Evolutionary conservation across 768 basidiomycete species (phyloP).

Genomic region (Tylopilus sp.): DNA sequence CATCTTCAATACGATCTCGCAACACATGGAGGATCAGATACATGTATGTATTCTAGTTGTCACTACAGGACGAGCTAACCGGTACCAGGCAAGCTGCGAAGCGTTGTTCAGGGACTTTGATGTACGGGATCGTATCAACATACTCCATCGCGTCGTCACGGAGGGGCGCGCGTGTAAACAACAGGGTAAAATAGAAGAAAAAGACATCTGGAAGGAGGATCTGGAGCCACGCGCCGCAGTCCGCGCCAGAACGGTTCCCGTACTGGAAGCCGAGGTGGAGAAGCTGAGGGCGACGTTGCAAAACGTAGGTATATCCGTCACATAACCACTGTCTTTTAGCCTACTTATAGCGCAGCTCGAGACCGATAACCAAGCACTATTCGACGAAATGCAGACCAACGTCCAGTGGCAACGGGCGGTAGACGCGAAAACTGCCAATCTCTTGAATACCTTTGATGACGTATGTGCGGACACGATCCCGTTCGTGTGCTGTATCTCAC

Average conservation of each 20-base stretch:
- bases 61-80: background rate
- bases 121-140: conserved; percentile 67
- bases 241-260: conserved; percentile 59
- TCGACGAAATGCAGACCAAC: conserved; percentile 48
- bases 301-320: conserved; percentile 27
- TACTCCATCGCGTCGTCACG: conserved; percentile 62
- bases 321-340: background rate
- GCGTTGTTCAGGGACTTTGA: conserved; percentile 66
- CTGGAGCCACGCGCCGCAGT: conserved; percentile 62
- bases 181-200: conserved; percentile 38
- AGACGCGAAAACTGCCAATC: conserved; percentile 42
- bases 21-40: conserved; percentile 68
- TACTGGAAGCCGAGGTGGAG: conserved; percentile 45
- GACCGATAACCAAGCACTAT: conserved; percentile 48
- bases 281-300: conserved; percentile 36
- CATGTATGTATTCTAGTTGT: conserved; percentile 21
- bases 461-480: conserved; percentile 34
- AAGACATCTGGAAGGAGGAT: conserved; percentile 64
- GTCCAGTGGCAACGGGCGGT: conserved; percentile 42
- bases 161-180: conserved; percentile 59
- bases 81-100: conserved; percentile 62
- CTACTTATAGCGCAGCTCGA: conserved; percentile 45
- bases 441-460: conserved; percentile 52
- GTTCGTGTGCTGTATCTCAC: conserved; percentile 6
- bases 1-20: conserved; percentile 63